These are phyloP conservation scores for Yamadazyma dendronema DNA, from an alignment of 1,139 yeast species.

Conservation along the genomic window DNA sequence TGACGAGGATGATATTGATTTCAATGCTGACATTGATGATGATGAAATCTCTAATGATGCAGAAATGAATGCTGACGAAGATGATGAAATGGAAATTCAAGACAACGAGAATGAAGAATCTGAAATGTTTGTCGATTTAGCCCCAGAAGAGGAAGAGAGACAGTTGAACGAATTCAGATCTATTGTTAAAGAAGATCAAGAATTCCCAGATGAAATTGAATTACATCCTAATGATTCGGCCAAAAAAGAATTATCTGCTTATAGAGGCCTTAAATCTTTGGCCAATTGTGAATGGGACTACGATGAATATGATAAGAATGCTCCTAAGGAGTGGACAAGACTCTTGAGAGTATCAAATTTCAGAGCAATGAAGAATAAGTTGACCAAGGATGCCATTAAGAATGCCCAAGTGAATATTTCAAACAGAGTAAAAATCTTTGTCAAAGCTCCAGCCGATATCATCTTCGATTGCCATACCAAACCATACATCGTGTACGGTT, in stretches of 20 bases:
- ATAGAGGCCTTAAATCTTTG: constrained; percentile 84
- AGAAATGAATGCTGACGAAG: constrained; percentile 19
- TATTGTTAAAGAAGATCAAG: constrained; percentile 77
- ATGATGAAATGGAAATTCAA: constrained; percentile 26
- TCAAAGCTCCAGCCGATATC: constrained; percentile 58
- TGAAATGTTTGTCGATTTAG: constrained; percentile 69
- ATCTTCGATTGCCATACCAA: constrained; percentile 35
- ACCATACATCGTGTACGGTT: constrained; percentile 68
- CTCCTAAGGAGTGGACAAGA: constrained; percentile 78
- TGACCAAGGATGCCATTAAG: constrained; percentile 58
- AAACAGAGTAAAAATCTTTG: constrained; percentile 53
- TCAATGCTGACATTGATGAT: constrained; percentile 20
- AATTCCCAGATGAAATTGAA: constrained; percentile 95
- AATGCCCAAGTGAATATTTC: constrained; percentile 69
- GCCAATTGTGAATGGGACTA: constrained; percentile 84
- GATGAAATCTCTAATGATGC: constrained; percentile 19
- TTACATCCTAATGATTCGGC: constrained; percentile 75
- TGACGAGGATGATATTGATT: constrained; percentile 29
- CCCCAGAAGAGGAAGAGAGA: constrained; percentile 79
- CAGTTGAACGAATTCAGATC: constrained; percentile 71
- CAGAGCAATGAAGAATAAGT: constrained; percentile 72
- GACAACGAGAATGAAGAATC: constrained; percentile 41
- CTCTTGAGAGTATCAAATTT: constrained; percentile 73
- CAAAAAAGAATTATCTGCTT: constrained; percentile 67
- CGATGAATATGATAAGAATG: constrained; percentile 73